These are phyloP conservation scores for Aspergillus awamori DNA, from an alignment of 2,329 filamentous ascomycete genomes.

Conservation along the genomic window DNA sequence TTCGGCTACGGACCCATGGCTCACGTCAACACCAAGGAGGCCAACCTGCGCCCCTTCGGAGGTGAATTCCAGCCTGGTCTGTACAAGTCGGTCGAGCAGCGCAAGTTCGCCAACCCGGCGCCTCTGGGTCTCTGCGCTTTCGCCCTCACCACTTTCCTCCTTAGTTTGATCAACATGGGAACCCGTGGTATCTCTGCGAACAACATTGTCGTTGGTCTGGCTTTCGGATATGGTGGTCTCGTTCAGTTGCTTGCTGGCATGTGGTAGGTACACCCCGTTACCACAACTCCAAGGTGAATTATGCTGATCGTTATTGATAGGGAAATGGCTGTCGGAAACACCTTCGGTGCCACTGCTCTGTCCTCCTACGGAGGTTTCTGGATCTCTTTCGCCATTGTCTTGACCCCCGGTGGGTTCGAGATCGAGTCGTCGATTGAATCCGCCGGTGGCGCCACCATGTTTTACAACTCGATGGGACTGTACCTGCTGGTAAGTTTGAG, in stretches of 20 bases:
- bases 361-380: slow-evolving; percentile 85
- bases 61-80: slow-evolving; percentile 74
- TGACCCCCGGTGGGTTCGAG: slow-evolving; percentile 68
- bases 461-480: slow-evolving; percentile 68
- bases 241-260: slow-evolving; percentile 81
- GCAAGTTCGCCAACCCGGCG: slow-evolving; percentile 78
- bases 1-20: slow-evolving; percentile 57
- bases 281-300: background rate
- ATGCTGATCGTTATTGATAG: slow-evolving; percentile 45
- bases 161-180: slow-evolving; percentile 73
- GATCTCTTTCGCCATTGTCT: slow-evolving; percentile 72
- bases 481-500: slow-evolving; percentile 63
- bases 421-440: slow-evolving; percentile 51
- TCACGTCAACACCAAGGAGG: slow-evolving; percentile 49
- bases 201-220: slow-evolving; percentile 69
- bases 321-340: slow-evolving; percentile 88
- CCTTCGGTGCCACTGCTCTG: slow-evolving; percentile 79
- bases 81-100: slow-evolving; percentile 64
- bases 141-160: slow-evolving; percentile 79
- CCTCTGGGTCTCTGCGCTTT: slow-evolving; percentile 77
- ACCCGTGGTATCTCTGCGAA: slow-evolving; percentile 62
- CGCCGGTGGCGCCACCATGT: slow-evolving; percentile 43
- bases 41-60: slow-evolving; percentile 64
- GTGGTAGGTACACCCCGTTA: slow-evolving; percentile 62
- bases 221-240: slow-evolving; percentile 75